phyloP scores from a whole-genome alignment of 2,329 filamentous ascomycete genomes.

The Massarina eburnea region DNA sequence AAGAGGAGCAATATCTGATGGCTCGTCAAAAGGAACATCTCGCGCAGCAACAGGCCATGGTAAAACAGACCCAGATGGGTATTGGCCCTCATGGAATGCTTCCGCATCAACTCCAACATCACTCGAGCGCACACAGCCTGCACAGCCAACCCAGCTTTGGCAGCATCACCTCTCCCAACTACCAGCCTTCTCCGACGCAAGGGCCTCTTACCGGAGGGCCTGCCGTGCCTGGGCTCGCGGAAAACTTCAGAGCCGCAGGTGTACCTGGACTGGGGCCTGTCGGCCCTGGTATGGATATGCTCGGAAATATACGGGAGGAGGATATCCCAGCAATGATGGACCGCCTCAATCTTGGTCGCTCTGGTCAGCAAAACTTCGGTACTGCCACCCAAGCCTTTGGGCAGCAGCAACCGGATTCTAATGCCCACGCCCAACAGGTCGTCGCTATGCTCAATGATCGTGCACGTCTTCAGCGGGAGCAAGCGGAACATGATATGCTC shows the following conservation, averaged over 20 bases:
- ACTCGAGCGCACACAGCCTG: conserved; percentile 91
- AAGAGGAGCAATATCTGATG: conserved; percentile 97
- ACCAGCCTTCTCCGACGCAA: conserved; percentile 62
- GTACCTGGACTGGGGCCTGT: conserved; percentile 48
- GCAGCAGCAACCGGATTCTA: conserved; percentile 51
- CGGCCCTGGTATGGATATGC: conserved; percentile 47
- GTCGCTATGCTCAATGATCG: conserved; percentile 63
- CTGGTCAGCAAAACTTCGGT: conserved; percentile 51
- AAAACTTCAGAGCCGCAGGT: conserved; percentile 53
- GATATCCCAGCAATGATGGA: conserved; percentile 67
- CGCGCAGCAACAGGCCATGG: conserved; percentile 76
- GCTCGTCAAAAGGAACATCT: conserved; percentile 93
- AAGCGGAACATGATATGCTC: conserved; percentile 56
- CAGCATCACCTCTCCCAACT: conserved; percentile 85
- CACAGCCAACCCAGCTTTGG: conserved; percentile 97
- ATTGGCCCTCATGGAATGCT: conserved; percentile 56
- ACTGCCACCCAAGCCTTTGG: conserved; percentile 49
- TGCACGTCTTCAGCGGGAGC: conserved; percentile 62
- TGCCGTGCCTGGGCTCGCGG: conserved; percentile 67
- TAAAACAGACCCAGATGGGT: conserved; percentile 65
- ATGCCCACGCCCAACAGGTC: conserved; percentile 58
- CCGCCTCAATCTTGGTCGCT: conserved; percentile 62
- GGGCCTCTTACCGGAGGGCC: conserved; percentile 51
- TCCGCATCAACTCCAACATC: conserved; percentile 76
- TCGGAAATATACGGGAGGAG: conserved; percentile 63